Evolutionary conservation across 768 basidiomycete genomes (phyloP).

Genomic region (Termitomyces sp.): DNA sequence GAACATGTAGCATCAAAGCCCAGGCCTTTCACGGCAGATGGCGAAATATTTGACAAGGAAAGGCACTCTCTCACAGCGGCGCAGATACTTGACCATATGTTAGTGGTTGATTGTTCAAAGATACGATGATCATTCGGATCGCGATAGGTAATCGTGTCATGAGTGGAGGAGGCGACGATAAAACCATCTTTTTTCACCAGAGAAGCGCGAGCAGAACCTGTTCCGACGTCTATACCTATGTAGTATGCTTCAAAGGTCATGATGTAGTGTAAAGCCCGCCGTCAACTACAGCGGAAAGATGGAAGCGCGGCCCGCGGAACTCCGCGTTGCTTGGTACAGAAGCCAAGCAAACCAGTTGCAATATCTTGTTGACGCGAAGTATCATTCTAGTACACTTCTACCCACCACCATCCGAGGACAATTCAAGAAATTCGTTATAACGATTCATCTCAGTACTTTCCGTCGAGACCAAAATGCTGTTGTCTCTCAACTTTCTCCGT

Average conservation of each 20-base stretch:
- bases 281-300: background rate
- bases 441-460: background rate
- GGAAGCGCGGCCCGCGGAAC: background rate
- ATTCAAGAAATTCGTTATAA: background rate
- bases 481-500: background rate
- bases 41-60: constrained; percentile 43
- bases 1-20: constrained; percentile 98
- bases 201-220: constrained; percentile 87
- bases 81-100: constrained; percentile 79
- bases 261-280: background rate
- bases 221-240: constrained; percentile 83
- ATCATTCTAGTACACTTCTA: background rate
- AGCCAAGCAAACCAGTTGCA: background rate
- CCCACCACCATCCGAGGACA: background rate
- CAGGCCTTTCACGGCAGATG: constrained; percentile 71
- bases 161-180: constrained; percentile 72
- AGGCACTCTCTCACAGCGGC: constrained; percentile 61
- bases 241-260: constrained; percentile 46
- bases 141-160: constrained; percentile 82
- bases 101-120: constrained; percentile 91
- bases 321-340: background rate
- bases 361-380: background rate
- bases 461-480: background rate
- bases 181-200: constrained; percentile 67
- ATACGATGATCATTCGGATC: constrained; percentile 82